Percentiles rank a stretch among this genome's conserved stretches.
These are phyloP conservation scores for Xylaria sp. DNA, from an alignment of 495 filamentous ascomycete species.

Conservation along the genomic window DNA sequence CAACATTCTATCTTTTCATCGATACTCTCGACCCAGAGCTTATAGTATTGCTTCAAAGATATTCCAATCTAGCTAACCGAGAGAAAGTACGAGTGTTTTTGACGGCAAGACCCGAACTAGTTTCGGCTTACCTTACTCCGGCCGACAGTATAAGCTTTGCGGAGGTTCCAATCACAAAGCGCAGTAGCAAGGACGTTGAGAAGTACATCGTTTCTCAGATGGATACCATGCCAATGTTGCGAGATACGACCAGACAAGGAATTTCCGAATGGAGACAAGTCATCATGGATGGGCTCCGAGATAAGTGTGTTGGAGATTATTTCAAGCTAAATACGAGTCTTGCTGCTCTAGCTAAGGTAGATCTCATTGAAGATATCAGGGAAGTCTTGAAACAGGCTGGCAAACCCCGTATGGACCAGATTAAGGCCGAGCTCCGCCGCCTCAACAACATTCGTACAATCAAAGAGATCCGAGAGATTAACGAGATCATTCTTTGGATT, in stretches of 20 bases:
- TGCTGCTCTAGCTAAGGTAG: constrained; percentile 44
- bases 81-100: constrained; percentile 36
- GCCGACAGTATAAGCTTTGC: constrained; percentile 22
- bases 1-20: constrained; percentile 48
- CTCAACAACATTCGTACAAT: constrained; percentile 45
- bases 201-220: constrained; percentile 44
- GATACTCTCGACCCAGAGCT: constrained; percentile 41
- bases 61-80: constrained; percentile 33
- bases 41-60: constrained; percentile 37
- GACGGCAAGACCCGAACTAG: constrained; percentile 29
- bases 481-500: constrained; percentile 51
- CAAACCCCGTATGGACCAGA: constrained; percentile 46
- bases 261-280: constrained; percentile 43
- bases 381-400: constrained; percentile 46
- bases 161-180: constrained; percentile 35
- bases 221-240: constrained; percentile 39
- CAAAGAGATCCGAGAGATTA: constrained; percentile 50
- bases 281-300: constrained; percentile 41
- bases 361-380: constrained; percentile 48
- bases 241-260: constrained; percentile 33
- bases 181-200: constrained; percentile 43
- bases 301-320: constrained; percentile 46
- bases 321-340: constrained; percentile 49
- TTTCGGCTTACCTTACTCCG: constrained; percentile 27
- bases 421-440: constrained; percentile 43